Evolutionary conservation across 352 stramenopile species (phyloP), one percentile per base, ranked within the genome.

Genomic region (Aphanomyces euteiches): DNA sequence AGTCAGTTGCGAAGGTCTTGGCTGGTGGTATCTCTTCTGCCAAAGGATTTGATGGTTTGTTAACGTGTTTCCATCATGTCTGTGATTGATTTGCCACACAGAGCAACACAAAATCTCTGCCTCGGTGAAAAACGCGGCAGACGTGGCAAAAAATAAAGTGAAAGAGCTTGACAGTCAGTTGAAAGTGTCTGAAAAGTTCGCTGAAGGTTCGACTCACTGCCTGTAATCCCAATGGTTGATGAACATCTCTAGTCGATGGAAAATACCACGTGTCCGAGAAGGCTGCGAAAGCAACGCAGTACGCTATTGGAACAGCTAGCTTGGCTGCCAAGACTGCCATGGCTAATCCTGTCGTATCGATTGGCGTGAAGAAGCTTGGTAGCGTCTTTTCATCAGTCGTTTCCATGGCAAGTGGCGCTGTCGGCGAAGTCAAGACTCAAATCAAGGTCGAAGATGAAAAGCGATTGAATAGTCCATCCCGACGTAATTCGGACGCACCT

Each of bases 41-140:
- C 59, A 48, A 67, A 17, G 38, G 43, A 41, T 67, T 67, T 41
- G 59, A 67, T 34, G 59, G 59, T 67, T 43, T 41, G 10, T 40
- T 41, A 6, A 28, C 38, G 5, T 40, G 45, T 21, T 8, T 40
- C n/a, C 34, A n/a, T 64, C 15, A 4, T 7, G 12, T n/a, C 4
- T 45, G 28, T 6, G 13, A 6, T 66, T 5, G 4, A 36, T 37
- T 13, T 3, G 3, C 3, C 5, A n/a, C 10, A 19, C 56, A 67
- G 59, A 67, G 38, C 39, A 67, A n/a, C 59, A 67, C 59, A 67
- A 56, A 45, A 67, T 67, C 43, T 67, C 59, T 6, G 21, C 56
- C 3, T 50, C 41, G 39, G 59, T 67, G n/a, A 67, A 67, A 36
- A 67, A 45, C 43, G 59, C 39, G 10, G 59, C 59, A 10, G 59